Conservation (phyloP, 2,329 filamentous ascomycete genomes). For the Alternaria hordeiaustralica region DNA sequence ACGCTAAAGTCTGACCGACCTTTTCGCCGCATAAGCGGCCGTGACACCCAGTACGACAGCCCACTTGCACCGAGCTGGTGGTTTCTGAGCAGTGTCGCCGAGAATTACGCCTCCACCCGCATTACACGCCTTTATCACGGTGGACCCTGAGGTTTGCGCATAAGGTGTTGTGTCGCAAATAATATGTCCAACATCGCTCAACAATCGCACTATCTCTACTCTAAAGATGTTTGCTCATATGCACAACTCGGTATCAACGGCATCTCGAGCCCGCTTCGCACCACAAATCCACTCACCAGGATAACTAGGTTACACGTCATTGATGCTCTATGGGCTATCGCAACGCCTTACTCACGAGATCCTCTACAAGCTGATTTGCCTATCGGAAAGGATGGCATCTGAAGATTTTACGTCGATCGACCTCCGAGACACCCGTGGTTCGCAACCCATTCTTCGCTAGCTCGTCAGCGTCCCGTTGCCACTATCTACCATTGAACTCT, state of each 20-base stretch:
- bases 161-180: background rate
- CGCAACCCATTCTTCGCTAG: background rate
- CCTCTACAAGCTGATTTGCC: background rate
- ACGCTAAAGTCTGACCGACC: slow-evolving; percentile 7
- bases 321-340: background rate
- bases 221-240: background rate
- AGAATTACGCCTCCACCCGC: background rate
- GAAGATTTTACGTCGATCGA: background rate
- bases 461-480: background rate
- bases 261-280: background rate
- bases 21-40: slow-evolving; percentile 2
- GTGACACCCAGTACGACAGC: slow-evolving; percentile 1
- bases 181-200: background rate
- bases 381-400: background rate
- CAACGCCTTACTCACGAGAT: background rate
- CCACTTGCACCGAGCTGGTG: slow-evolving; percentile 7
- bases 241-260: background rate
- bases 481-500: background rate
- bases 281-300: background rate
- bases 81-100: background rate
- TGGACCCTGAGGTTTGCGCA: background rate
- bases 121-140: background rate
- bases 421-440: background rate
- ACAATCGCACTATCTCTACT: background rate
- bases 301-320: background rate